Evolutionary conservation across 805 yeast genomes (phyloP), one percentile per base, ranked within the genome.

Genomic region (Crinitomyces ghanaensis): DNA sequence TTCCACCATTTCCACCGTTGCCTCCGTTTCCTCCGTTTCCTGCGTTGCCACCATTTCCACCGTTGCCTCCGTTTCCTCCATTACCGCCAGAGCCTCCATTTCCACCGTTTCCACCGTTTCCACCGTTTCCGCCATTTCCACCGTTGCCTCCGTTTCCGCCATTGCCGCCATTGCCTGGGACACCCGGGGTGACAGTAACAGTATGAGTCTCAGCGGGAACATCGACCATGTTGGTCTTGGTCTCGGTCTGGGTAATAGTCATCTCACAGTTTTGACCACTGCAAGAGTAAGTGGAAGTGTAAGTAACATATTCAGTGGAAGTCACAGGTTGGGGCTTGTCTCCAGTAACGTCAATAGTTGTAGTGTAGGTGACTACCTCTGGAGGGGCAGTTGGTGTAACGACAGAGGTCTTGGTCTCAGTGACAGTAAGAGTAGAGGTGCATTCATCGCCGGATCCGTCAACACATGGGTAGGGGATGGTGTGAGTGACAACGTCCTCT

Each of bases 381-480:
- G 15, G 24, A 13, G 35, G 22, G 8, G 14, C 25, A 9, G 37
- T 11, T 12, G 38, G 37, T n/a, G 34, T 28, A n/a, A 33, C 16
- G 12, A 25, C 30, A 16, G 36, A 25, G 18, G 5, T 28, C 9
- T 24, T 13, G 9, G 37, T 26, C 26, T 30, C 20, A 4, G 37
- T 36, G 8, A 20, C 33, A 11, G 26, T 29, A 14, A 32, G n/a
- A 16, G 37, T 36, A 9, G 40, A 36, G 8, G 12, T 5, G 27
- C 40, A 36, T n/a, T n/a, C n/a, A n/a, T n/a, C n/a, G n/a, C n/a
- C n/a, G 4, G 28, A 14, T 12, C 19, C 32, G 3, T n/a, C 19
- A n/a, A 9, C 19, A 16, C 40, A 36, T 6, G 40, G 37, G 25
- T 35, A 36, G 11, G 40, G 40, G n/a, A 36, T 37, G 5, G 40